Evolutionary conservation across 805 yeast genomes (phyloP), one percentile per base, ranked within the genome.

Genomic region (Lachancea fermentati): DNA sequence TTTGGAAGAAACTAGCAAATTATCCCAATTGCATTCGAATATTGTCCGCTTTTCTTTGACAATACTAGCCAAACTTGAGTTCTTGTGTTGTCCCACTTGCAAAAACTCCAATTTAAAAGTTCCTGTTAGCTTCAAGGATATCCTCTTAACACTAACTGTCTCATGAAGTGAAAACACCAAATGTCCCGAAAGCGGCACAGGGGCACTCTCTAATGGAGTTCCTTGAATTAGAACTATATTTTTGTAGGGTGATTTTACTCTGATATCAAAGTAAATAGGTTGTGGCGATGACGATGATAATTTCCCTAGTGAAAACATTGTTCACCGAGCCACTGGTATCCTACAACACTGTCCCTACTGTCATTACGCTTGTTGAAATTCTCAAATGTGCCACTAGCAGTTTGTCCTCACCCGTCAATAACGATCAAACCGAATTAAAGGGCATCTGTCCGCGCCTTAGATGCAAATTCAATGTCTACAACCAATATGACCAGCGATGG

Each of bases 191-290:
- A 93, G 62, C n/a, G 81, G 68, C 2, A 75, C 81, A 2, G 94
- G 79, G 0, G 85, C 75, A 0, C 95, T 86, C 41, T 84, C 93
- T 33, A 74, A 71, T 15, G 81, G 81, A 1, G 82, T 63, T 3
- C 96, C 97, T 43, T 84, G 76, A 24, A 93, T 66, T 1, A 91
- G 70, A 2, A 89, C 62, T 14, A 88, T 81, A 58, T 89, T 88
- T 35, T 66, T 61, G 43, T 65, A 65, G 0, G 66, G 59, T 1
- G 71, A 56, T 32, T 62, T 60, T 8, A 69, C 37, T 44, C 61
- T 41, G 13, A 65, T 55, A 38, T 63, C 67, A 39, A 58, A 61
- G 33, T 55, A 55, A 1, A 58, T 51, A 4, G 58, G 56, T 9
- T 40, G 43, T 9, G 33, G 13, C 3, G 43, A 30, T 6, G 38